phyloP scores from a whole-genome alignment of 495 filamentous ascomycete genomes.

The Talaromyces nanjingensis region DNA sequence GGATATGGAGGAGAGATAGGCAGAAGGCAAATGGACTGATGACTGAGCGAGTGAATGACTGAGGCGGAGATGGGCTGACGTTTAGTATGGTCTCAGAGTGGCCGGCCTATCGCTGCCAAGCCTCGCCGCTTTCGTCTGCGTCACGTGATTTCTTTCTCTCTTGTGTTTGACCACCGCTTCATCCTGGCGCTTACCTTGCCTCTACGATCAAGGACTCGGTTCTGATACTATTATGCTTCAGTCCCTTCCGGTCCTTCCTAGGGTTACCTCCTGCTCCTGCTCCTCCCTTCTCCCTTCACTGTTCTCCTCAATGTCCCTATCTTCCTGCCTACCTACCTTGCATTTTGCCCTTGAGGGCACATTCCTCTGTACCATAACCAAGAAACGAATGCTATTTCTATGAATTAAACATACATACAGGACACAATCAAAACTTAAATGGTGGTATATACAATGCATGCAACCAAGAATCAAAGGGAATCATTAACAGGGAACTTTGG shows the following conservation, averaged over 20 bases:
- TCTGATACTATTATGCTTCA: not conserved
- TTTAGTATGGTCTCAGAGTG: not conserved
- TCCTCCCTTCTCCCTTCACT: not conserved
- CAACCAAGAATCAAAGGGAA: not conserved
- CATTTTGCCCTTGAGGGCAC: too few species aligned
- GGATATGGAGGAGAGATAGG: not conserved
- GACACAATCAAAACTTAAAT: not conserved
- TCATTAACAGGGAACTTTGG: not conserved
- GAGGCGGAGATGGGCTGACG: not conserved
- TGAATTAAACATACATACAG: too few species aligned
- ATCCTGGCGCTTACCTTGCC: not conserved
- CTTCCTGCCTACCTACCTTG: not conserved
- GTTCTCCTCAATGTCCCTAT: not conserved
- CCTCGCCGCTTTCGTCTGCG: not conserved
- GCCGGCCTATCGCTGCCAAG: not conserved
- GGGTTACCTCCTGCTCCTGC: not conserved
- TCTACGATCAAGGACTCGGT: not conserved
- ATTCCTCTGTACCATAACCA: too few species aligned
- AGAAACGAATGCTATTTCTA: too few species aligned
- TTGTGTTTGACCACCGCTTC: not conserved
- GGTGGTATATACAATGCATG: not conserved
- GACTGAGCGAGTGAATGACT: not conserved
- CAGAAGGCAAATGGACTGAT: not conserved
- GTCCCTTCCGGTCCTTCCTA: not conserved
- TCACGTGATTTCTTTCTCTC: not conserved